A percentile compares a stretch with the other conserved stretches of the same genome.
phyloP scores from a whole-genome alignment of 83 land plant genomes.

The Larix sibirica region DNA sequence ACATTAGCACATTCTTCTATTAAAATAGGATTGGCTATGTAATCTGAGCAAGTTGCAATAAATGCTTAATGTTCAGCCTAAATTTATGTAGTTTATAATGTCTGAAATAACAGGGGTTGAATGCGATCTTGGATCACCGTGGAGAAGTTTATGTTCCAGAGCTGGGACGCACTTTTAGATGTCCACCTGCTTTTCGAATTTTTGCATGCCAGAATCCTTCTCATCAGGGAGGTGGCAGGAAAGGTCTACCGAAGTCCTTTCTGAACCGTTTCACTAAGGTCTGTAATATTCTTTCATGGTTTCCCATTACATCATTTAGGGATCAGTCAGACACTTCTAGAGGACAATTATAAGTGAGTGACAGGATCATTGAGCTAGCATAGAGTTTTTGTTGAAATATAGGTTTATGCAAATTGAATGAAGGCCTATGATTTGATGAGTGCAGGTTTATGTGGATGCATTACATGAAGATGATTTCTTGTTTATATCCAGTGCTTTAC shows the following conservation, averaged over 20 bases:
- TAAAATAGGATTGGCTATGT: background rate
- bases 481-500: conserved; percentile 71
- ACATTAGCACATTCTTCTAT: background rate
- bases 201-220: conserved; percentile 99
- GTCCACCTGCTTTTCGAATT: conserved; percentile 86
- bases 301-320: conserved; percentile 4
- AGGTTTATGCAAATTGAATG: background rate
- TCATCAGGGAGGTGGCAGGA: conserved; percentile 95
- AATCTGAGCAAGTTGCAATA: background rate
- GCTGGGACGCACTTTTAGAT: conserved; percentile 73
- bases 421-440: background rate
- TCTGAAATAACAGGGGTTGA: conserved; percentile 69
- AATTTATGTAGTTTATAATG: background rate
- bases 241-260: conserved; percentile 96
- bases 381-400: background rate
- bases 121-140: conserved; percentile 97
- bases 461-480: conserved; percentile 78
- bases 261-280: conserved; percentile 98
- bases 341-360: background rate
- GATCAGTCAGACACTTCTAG: background rate
- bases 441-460: conserved; percentile 90
- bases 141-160: conserved; percentile 98
- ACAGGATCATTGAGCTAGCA: background rate
- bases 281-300: background rate
- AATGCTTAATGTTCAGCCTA: background rate